Conservation (phyloP, 1,284 basidiomycete species). For the Ustilago cynodontis region DNA sequence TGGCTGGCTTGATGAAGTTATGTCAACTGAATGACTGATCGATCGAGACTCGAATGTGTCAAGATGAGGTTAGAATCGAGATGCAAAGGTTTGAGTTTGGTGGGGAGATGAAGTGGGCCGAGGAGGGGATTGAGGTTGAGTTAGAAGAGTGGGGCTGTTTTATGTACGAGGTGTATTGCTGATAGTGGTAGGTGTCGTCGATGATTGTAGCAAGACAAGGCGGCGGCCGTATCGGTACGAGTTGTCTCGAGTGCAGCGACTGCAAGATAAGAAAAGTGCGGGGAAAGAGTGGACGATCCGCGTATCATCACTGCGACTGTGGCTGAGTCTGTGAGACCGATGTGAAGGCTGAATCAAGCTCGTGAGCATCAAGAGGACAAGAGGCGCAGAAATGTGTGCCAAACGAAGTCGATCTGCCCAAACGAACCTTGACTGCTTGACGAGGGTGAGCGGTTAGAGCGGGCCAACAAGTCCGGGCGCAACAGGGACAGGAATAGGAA, state of each 20-base stretch:
- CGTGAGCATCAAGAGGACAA: background rate
- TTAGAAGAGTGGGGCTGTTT: too few relatives aligned
- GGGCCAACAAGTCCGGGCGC: background rate
- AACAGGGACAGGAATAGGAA: too few relatives aligned
- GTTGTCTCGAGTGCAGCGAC: background rate
- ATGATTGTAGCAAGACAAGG: background rate
- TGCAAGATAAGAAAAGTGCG: background rate
- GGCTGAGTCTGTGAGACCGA: too few relatives aligned
- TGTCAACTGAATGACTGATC: background rate
- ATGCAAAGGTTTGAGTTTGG: background rate
- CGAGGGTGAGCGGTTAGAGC: background rate
- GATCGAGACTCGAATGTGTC: background rate
- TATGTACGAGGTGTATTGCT: too few relatives aligned
- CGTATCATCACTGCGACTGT: background rate
- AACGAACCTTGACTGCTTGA: background rate
- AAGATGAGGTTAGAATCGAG: background rate
- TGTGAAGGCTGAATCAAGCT: background rate
- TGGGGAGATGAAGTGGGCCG: background rate
- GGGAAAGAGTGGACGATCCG: background rate
- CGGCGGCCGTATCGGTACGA: too few relatives aligned
- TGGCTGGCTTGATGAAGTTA: too few relatives aligned
- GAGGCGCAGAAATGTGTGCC: background rate
- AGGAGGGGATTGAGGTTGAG: too few relatives aligned
- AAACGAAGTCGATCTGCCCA: background rate
- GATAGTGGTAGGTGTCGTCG: too few relatives aligned